phyloP scores from a whole-genome alignment of 345 rosid genomes.

The Bretschneidera sinensis region DNA sequence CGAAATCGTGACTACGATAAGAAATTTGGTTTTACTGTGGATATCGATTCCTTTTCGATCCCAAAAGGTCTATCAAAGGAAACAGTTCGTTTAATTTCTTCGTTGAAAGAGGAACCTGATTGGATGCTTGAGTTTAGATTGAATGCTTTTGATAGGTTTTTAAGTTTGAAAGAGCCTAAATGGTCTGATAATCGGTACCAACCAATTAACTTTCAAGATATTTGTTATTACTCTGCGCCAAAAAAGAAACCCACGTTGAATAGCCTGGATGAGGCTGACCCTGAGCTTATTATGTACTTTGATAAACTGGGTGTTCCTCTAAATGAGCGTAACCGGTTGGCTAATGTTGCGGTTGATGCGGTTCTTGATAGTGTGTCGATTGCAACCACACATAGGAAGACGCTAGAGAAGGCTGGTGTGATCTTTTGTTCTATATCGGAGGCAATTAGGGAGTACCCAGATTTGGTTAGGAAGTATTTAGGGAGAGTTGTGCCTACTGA shows the following conservation, averaged over 20 bases:
- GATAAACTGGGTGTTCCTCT: slow-evolving; percentile 68
- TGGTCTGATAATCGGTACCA: slow-evolving; percentile 90
- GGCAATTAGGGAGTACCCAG: slow-evolving; percentile 72
- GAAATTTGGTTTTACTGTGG: slow-evolving; percentile 68
- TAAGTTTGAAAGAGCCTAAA: slow-evolving; percentile 62
- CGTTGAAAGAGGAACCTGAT: slow-evolving; percentile 71
- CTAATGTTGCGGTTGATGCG: slow-evolving; percentile 91
- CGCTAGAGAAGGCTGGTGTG: slow-evolving; percentile 65
- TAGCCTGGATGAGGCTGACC: slow-evolving; percentile 87
- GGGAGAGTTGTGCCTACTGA: slow-evolving; percentile 87
- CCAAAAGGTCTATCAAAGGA: slow-evolving; percentile 80
- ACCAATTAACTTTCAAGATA: slow-evolving; percentile 66
- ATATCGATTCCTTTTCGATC: slow-evolving; percentile 73
- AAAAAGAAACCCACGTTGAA: slow-evolving; percentile 74
- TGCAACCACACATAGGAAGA: slow-evolving; percentile 82
- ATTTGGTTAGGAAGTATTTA: slow-evolving; percentile 68
- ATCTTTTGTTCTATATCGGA: slow-evolving; percentile 91
- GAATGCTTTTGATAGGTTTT: slow-evolving; percentile 68
- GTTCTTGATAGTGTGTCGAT: slow-evolving; percentile 91
- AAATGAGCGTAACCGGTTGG: slow-evolving; percentile 66
- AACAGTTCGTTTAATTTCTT: slow-evolving; percentile 58
- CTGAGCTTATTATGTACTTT: slow-evolving; percentile 67
- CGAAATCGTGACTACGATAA: slow-evolving; percentile 62
- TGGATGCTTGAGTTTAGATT: slow-evolving; percentile 89
- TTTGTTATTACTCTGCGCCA: slow-evolving; percentile 91